Conservation (phyloP, 768 basidiomycete species). For the Naganishia antarctica region DNA sequence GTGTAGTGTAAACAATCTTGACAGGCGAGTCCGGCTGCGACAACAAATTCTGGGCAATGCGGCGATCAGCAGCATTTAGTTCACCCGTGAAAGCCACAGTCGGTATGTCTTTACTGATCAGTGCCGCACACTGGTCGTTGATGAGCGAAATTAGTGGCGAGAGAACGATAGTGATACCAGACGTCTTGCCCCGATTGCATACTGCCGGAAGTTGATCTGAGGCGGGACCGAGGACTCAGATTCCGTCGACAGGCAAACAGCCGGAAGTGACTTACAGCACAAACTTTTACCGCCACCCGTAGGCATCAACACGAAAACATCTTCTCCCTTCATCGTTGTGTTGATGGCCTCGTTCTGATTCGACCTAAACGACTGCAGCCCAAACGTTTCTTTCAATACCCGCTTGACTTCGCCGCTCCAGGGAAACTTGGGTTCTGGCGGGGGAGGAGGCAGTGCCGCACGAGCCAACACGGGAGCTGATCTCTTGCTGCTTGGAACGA, state of each 20-base stretch:
- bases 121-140: conserved; percentile 73
- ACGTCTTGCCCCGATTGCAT: conserved; percentile 64
- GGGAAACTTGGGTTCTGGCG: conserved; percentile 31
- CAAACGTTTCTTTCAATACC: conserved; percentile 61
- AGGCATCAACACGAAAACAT: conserved; percentile 90
- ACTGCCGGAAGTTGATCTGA: conserved; percentile 75
- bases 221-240: conserved; percentile 12
- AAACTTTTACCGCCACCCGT: conserved; percentile 90
- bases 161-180: conserved; percentile 81
- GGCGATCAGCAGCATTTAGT: conserved; percentile 45
- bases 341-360: conserved; percentile 85
- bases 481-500: conserved; percentile 16
- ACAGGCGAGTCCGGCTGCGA: conserved; percentile 51
- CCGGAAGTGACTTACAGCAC: conserved; percentile 56
- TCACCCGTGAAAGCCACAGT: conserved; percentile 65
- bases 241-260: background rate
- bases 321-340: conserved; percentile 69
- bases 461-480: conserved; percentile 5
- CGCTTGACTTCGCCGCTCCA: conserved; percentile 56
- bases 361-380: conserved; percentile 63
- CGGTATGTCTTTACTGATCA: conserved; percentile 63
- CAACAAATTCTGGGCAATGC: conserved; percentile 41
- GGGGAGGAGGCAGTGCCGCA: background rate
- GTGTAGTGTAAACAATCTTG: conserved; percentile 78
- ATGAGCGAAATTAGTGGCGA: conserved; percentile 92